Percentiles rank a stretch among this genome's conserved stretches.
phyloP scores from a whole-genome alignment of 148 eudicot species.

The Persicaria tinctoria region DNA sequence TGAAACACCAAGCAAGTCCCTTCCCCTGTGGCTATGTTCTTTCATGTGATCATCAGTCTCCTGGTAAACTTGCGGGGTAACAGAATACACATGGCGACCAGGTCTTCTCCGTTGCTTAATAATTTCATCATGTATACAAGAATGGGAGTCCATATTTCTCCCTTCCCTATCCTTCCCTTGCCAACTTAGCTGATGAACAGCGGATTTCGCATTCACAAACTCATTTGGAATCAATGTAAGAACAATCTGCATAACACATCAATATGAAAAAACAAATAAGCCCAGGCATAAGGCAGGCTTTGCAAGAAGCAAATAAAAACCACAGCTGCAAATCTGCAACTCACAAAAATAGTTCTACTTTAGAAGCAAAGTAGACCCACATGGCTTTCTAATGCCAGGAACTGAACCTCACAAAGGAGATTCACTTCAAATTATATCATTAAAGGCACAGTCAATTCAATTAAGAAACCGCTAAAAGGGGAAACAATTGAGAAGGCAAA shows the following conservation, averaged over 20 bases:
- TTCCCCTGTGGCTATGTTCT: slow-evolving; percentile 41
- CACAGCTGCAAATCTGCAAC: neutral
- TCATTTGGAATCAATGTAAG: slow-evolving; percentile 31
- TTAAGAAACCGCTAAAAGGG: no score
- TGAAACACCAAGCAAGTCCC: slow-evolving; percentile 55
- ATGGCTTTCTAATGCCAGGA: no score
- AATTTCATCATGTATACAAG: slow-evolving; percentile 96
- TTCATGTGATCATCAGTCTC: slow-evolving; percentile 28
- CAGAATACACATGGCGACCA: slow-evolving; percentile 72
- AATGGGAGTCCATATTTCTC: slow-evolving; percentile 50
- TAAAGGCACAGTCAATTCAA: no score
- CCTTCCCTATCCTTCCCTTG: slow-evolving; percentile 31
- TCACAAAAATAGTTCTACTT: neutral
- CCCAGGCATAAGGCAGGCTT: neutral
- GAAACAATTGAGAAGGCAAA: no score
- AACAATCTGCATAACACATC: slow-evolving; percentile 42
- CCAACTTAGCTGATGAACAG: slow-evolving; percentile 27
- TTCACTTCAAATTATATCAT: no score
- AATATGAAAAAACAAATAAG: neutral
- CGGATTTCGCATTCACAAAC: slow-evolving; percentile 32
- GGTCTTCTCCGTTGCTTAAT: slow-evolving; percentile 81
- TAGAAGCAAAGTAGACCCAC: no score
- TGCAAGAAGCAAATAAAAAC: neutral
- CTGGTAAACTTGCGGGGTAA: slow-evolving; percentile 79
- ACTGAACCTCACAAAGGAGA: no score